These are phyloP conservation scores for Populus deltoides DNA, from an alignment of 345 rosid species.

Conservation along the genomic window DNA sequence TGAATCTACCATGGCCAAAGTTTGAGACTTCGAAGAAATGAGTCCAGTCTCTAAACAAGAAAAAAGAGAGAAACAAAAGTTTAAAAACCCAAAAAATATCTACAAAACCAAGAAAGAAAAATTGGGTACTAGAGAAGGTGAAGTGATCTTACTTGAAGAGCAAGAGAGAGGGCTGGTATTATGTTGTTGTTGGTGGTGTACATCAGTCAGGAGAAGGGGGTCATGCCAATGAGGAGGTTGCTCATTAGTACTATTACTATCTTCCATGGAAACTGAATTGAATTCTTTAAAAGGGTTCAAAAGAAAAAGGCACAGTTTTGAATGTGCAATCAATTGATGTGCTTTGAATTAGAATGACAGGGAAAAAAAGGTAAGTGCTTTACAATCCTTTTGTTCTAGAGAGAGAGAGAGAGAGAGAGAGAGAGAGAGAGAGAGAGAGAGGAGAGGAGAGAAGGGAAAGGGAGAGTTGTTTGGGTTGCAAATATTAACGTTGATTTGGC, in stretches of 20 bases:
- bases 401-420: neutral
- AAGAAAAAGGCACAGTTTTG: neutral
- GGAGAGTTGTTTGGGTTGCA: too few relatives aligned
- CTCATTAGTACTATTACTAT: neutral
- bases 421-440: neutral
- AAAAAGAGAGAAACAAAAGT: neutral
- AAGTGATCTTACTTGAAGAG: neutral
- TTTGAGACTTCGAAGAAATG: neutral
- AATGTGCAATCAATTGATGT: too few relatives aligned
- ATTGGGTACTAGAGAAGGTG: neutral
- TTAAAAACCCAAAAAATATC: too few relatives aligned
- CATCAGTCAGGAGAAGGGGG: conserved; percentile 53
- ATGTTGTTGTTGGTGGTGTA: conserved; percentile 23
- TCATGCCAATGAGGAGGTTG: conserved; percentile 35
- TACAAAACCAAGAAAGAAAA: neutral
- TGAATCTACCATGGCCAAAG: neutral
- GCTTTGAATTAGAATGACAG: neutral
- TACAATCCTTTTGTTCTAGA: neutral
- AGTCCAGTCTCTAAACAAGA: neutral
- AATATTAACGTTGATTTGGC: too few relatives aligned
- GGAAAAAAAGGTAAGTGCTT: neutral
- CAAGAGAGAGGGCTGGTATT: neutral
- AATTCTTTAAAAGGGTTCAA: neutral
- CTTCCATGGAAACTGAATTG: conserved; percentile 1
- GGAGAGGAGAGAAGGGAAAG: neutral